Conservation (phyloP, 192 early-diverging fungal species). For the Mortierella hygrophila region DNA sequence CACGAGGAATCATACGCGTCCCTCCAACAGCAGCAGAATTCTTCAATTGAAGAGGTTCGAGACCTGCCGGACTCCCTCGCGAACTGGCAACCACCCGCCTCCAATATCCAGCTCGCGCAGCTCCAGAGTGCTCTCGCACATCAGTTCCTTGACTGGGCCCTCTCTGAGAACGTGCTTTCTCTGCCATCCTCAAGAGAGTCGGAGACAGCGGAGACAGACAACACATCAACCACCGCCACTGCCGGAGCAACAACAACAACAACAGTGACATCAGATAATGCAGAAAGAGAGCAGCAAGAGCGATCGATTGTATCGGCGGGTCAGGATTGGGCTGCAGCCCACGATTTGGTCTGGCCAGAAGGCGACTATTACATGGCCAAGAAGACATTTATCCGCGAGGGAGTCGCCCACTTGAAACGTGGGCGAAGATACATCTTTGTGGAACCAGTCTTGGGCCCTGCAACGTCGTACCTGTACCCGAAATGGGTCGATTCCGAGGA, state of each 20-base stretch:
- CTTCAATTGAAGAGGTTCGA: background rate
- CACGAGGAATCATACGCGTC: background rate
- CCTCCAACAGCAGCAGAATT: background rate
- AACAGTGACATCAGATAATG: background rate
- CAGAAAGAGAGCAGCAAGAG: slow-evolving; percentile 6
- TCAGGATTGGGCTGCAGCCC: slow-evolving; percentile 31
- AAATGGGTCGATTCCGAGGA: slow-evolving; percentile 15
- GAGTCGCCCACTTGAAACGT: slow-evolving; percentile 49
- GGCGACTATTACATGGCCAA: slow-evolving; percentile 53
- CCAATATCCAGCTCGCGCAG: slow-evolving; percentile 37
- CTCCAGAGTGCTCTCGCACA: slow-evolving; percentile 37
- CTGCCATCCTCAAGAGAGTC: background rate
- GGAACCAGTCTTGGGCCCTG: slow-evolving; percentile 52
- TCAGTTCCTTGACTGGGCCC: slow-evolving; percentile 34
- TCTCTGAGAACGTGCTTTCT: slow-evolving; percentile 15
- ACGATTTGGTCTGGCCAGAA: slow-evolving; percentile 44
- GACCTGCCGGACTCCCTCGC: background rate
- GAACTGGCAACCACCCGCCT: slow-evolving; percentile 28
- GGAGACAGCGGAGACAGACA: background rate
- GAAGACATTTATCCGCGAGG: slow-evolving; percentile 50
- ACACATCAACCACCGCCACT: background rate
- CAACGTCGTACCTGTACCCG: slow-evolving; percentile 42
- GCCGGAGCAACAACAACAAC: background rate
- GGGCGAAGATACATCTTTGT: slow-evolving; percentile 52
- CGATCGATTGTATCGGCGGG: slow-evolving; percentile 7